Evolutionary conservation across 441 rosid genomes (phyloP).

Genomic region (Adansonia gregorii): DNA sequence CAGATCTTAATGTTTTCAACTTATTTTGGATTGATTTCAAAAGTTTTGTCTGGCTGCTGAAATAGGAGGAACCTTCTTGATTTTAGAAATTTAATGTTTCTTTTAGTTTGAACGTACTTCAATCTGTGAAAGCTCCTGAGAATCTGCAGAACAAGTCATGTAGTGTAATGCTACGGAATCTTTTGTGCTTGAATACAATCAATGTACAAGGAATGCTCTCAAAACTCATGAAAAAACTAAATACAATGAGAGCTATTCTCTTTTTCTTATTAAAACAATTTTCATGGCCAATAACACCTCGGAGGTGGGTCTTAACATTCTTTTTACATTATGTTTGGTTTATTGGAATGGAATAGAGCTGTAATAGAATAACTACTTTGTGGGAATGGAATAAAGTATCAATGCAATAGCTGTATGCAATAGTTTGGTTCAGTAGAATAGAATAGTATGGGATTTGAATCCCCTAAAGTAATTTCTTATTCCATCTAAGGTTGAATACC

Average conservation of each 20-base stretch:
- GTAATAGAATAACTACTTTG: no score
- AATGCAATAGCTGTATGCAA: no score
- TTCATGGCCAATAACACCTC: not conserved
- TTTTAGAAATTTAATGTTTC: conserved; percentile 3
- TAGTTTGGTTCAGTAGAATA: no score
- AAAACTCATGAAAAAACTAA: not conserved
- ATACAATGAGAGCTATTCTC: not conserved
- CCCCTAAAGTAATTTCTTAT: no score
- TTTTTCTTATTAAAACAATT: not conserved
- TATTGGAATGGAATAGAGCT: no score
- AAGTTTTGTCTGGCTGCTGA: not conserved
- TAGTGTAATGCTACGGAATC: not conserved
- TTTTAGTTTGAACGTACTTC: not conserved
- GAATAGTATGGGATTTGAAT: no score
- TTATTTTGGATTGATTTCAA: not conserved
- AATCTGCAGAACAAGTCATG: not conserved
- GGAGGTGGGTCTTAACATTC: not conserved
- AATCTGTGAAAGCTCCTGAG: not conserved
- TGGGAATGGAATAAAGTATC: no score
- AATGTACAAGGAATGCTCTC: not conserved
- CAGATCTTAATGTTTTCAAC: not conserved
- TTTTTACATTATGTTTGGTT: not conserved
- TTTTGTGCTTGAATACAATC: conserved; percentile 6
- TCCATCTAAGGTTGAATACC: no score
- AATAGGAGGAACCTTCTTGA: not conserved